Conservation (phyloP, 2,329 filamentous ascomycete species). For the Myriosclerotinia duriaeana region DNA sequence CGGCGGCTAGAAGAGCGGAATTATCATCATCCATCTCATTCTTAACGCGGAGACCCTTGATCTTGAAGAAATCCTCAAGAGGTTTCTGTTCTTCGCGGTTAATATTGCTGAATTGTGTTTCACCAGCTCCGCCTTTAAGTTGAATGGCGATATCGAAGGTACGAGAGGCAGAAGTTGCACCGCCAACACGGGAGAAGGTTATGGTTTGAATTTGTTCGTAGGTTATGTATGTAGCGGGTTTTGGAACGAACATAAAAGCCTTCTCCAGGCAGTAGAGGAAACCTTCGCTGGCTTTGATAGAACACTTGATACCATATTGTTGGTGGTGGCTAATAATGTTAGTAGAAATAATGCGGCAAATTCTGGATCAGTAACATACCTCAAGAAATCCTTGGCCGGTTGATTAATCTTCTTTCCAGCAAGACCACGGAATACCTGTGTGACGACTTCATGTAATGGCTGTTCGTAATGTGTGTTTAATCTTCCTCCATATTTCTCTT, state of each 20-base stretch:
- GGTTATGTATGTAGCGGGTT: constrained; percentile 94
- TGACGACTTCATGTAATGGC: constrained; percentile 88
- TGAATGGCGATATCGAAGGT: constrained; percentile 97
- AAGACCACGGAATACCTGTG: constrained; percentile 91
- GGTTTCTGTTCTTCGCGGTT: constrained; percentile 96
- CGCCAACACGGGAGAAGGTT: constrained; percentile 93
- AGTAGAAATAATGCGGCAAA: constrained; percentile 31
- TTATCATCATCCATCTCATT: constrained; percentile 95
- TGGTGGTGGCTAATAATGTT: constrained; percentile 68
- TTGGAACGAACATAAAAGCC: constrained; percentile 98
- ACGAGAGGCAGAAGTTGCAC: constrained; percentile 86
- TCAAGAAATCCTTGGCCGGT: constrained; percentile 90
- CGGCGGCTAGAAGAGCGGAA: constrained; percentile 72
- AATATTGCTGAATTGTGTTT: constrained; percentile 98
- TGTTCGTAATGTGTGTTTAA: constrained; percentile 88
- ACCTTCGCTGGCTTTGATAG: constrained; percentile 99
- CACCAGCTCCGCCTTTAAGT: constrained; percentile 81
- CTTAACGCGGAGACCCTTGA: constrained; percentile 92
- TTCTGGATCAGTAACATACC: constrained; percentile 47
- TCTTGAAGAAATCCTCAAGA: constrained; percentile 96
- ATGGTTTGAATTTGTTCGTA: constrained; percentile 91
- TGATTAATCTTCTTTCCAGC: constrained; percentile 94
- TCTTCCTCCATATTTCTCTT: constrained; percentile 86
- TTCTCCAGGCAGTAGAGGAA: constrained; percentile 97
- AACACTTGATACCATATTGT: constrained; percentile 96